A percentile compares a stretch with the other conserved stretches of the same genome.
These are phyloP conservation scores for Globisporangium emineosum DNA, from an alignment of 352 stramenopile genomes.

Conservation along the genomic window DNA sequence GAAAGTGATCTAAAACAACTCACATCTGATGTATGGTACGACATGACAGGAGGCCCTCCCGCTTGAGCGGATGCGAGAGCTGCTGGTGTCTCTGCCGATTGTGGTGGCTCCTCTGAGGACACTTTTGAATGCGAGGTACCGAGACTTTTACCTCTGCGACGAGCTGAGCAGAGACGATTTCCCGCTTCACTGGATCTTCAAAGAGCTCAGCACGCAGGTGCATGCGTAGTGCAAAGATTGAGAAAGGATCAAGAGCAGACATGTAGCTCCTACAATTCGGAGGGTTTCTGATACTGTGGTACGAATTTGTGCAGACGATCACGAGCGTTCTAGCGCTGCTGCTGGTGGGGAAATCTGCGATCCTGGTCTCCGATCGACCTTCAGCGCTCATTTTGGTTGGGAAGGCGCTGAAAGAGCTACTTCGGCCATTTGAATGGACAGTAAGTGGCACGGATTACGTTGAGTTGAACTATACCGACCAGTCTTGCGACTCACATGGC, in stretches of 20 bases:
- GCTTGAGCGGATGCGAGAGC: slow-evolving; percentile 8
- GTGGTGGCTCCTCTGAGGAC: not conserved
- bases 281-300: not conserved
- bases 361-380: slow-evolving; percentile 50
- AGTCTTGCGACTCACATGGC: not conserved
- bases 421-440: slow-evolving; percentile 57
- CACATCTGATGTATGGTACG: not conserved
- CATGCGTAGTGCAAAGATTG: not conserved
- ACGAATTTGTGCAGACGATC: slow-evolving; percentile 34
- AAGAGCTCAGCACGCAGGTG: slow-evolving; percentile 61
- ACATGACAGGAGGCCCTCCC: slow-evolving; percentile 8
- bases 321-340: slow-evolving; percentile 40
- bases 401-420: slow-evolving; percentile 34
- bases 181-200: slow-evolving; percentile 38
- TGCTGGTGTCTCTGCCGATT: slow-evolving; percentile 1
- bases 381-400: slow-evolving; percentile 36
- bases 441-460: slow-evolving; percentile 32
- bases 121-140: slow-evolving; percentile 28
- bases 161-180: slow-evolving; percentile 17
- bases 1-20: not conserved
- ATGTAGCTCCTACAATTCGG: not conserved
- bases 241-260: not conserved
- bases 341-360: slow-evolving; percentile 48
- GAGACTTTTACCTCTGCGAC: slow-evolving; percentile 32
- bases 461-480: not conserved